A percentile compares a stretch with the other conserved stretches of the same genome.
phyloP scores from a whole-genome alignment of 2,329 filamentous ascomycete species.

The Apiospora phragmitis region DNA sequence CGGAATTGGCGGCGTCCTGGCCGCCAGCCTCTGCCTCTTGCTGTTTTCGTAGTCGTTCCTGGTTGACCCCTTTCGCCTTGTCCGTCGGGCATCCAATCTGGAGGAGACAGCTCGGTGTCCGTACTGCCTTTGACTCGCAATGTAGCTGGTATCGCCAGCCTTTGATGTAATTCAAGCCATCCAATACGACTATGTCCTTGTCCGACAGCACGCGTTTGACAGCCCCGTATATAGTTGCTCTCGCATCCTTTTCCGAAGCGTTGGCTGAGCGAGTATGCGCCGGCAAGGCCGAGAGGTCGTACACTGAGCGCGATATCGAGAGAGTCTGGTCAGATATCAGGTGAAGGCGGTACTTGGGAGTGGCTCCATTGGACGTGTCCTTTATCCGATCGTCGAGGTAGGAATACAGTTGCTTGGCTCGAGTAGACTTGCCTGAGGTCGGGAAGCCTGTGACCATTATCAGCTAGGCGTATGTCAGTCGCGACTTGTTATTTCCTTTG shows the following conservation, averaged over 20 bases:
- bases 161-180: conserved; percentile 86
- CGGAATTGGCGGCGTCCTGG: conserved; percentile 23
- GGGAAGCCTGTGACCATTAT: conserved; percentile 68
- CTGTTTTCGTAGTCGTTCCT: conserved; percentile 48
- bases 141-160: conserved; percentile 85
- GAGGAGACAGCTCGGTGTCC: conserved; percentile 74
- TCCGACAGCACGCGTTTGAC: conserved; percentile 74
- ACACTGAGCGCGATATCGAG: conserved; percentile 68
- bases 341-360: conserved; percentile 62
- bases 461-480: conserved; percentile 45
- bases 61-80: conserved; percentile 59
- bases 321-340: conserved; percentile 74
- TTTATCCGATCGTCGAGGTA: conserved; percentile 62
- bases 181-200: conserved; percentile 76
- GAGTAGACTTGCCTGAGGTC: conserved; percentile 68
- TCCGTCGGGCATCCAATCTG: conserved; percentile 60
- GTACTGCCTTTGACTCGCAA: conserved; percentile 79
- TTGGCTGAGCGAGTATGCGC: conserved; percentile 69
- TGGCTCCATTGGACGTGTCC: conserved; percentile 29
- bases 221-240: conserved; percentile 73
- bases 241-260: conserved; percentile 77
- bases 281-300: conserved; percentile 62
- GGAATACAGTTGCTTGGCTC: conserved; percentile 64
- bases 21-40: conserved; percentile 40
- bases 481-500: not conserved